A percentile compares a stretch with the other conserved stretches of the same genome.
Conservation (phyloP, 495 filamentous ascomycete genomes). For the Aspergillus incahuasiensis region DNA sequence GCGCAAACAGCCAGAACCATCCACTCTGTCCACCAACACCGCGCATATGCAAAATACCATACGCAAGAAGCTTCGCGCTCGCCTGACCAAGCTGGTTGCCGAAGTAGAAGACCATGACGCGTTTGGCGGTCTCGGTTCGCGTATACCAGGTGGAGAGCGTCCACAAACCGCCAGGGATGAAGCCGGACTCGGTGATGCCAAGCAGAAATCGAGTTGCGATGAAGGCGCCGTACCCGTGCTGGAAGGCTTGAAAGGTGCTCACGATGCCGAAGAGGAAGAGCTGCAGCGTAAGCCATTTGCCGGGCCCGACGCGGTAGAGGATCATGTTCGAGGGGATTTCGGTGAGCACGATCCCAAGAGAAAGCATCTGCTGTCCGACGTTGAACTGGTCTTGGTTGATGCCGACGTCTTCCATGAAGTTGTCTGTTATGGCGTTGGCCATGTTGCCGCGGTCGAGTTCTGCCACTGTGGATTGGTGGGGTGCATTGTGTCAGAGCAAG, state of each 20-base stretch:
- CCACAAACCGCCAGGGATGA: slow-evolving; percentile 7
- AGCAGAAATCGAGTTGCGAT: slow-evolving; percentile 49
- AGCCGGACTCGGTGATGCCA: slow-evolving; percentile 28
- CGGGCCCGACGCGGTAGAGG: slow-evolving; percentile 51
- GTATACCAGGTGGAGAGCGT: slow-evolving; percentile 14
- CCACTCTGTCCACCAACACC: slow-evolving; percentile 3
- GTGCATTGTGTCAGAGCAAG: too few species aligned
- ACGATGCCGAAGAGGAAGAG: slow-evolving; percentile 56
- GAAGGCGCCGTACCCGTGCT: slow-evolving; percentile 44
- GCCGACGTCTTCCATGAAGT: slow-evolving; percentile 46
- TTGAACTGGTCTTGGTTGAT: slow-evolving; percentile 56
- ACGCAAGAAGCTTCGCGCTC: slow-evolving; percentile 6
- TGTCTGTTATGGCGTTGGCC: slow-evolving; percentile 45
- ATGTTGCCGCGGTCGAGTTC: slow-evolving; percentile 51
- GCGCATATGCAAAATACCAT: slow-evolving; percentile 13
- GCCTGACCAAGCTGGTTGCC: slow-evolving; percentile 11
- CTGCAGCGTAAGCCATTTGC: slow-evolving; percentile 49
- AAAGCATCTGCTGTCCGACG: slow-evolving; percentile 50
- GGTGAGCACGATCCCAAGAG: slow-evolving; percentile 50
- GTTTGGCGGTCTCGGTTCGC: slow-evolving; percentile 3
- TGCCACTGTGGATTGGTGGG: too few species aligned
- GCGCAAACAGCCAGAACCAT: slow-evolving; percentile 15
- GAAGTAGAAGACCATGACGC: slow-evolving; percentile 11
- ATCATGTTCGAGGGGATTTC: slow-evolving; percentile 57
- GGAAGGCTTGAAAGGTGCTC: slow-evolving; percentile 55